These are phyloP conservation scores for Microcyclospora tardicrescens DNA, from an alignment of 2,329 filamentous ascomycete genomes.

Conservation along the genomic window DNA sequence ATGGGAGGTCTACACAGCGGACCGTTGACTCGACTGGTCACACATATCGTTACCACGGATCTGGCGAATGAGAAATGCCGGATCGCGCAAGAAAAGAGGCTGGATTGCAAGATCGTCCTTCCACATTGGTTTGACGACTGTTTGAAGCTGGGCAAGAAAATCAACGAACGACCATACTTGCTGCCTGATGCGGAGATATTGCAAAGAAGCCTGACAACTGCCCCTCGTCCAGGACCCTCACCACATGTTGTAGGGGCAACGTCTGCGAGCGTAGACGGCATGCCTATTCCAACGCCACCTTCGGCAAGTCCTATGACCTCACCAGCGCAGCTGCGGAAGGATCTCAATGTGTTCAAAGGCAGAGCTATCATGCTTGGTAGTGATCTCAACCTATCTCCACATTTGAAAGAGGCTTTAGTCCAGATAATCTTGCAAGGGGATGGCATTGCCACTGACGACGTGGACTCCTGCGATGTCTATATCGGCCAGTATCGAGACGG, in stretches of 20 bases:
- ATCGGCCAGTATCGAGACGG: constrained; percentile 82
- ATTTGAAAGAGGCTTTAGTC: constrained; percentile 53
- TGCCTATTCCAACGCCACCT: constrained; percentile 24
- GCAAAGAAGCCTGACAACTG: constrained; percentile 16
- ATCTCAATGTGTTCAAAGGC: constrained; percentile 61
- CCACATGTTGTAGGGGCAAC: constrained; percentile 54
- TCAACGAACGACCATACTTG: constrained; percentile 74
- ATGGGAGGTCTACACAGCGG: constrained; percentile 73
- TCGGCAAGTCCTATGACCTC: constrained; percentile 7
- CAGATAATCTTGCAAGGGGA: constrained; percentile 60
- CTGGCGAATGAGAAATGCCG: constrained; percentile 61
- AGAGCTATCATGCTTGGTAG: constrained; percentile 64
- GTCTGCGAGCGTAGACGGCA: neutral
- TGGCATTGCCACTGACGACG: constrained; percentile 51
- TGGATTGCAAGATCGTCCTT: constrained; percentile 70
- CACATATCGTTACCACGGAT: constrained; percentile 76
- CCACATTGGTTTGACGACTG: constrained; percentile 99
- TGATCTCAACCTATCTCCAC: constrained; percentile 59
- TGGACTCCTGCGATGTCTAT: constrained; percentile 66
- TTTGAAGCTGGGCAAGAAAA: constrained; percentile 79
- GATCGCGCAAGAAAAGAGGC: constrained; percentile 48
- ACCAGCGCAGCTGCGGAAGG: constrained; percentile 33
- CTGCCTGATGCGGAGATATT: constrained; percentile 79
- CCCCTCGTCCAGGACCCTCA: constrained; percentile 9
- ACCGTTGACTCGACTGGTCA: constrained; percentile 59